Base-by-base conservation (phyloP, 257 asterid species). In the Striga asiatica region DNA sequence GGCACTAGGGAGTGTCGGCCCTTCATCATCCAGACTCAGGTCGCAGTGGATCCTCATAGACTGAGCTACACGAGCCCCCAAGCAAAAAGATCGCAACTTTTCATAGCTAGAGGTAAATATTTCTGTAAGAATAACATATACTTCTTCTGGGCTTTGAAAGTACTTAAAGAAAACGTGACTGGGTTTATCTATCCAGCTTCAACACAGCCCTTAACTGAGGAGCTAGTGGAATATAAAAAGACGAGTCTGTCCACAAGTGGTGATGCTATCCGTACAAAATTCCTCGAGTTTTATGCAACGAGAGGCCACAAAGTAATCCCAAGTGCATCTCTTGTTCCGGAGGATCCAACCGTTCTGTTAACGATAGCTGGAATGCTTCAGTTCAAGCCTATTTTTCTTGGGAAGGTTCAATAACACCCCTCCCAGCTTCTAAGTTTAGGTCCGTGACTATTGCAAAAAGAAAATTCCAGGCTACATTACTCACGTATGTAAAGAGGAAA, bases 351-450 rank as follows among this genome's bases (percentile, higher is more conserved):
- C 1, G 96, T 89, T 76, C 75, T 89, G 59, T 77, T 89, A 54
- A 89, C 98, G 23, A 89, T 89, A 54, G 98, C 98, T 41, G 98
- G 96, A 66, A 89, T 89, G 96, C 96, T 89, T 69, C 98, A 78
- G 79, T 89, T 89, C 88, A 89, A 89, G 75, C 96, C 96, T 31
- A 80, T 89, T 50, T 89, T 89, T 77, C 96, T 86, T 1, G 98
- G 96, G 71, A 86, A 89, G 98, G 98, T 86, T 61, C 54, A 46
- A 39, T 41, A 65, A 3, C 11, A 20, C n/a, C 65, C 58, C 50
- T 64, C 47, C 64, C 17, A 53, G 28, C 63, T 70, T 54, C 68
- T 52, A 42, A 11, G 12, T 62, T 24, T 53, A 52, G 62, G 65
- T n/a, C 59, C 60, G 50, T 48, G 28, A 39, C 60, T 28, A 56